These are phyloP conservation scores for Trichocladium uniseriatum DNA, from an alignment of 495 filamentous ascomycete genomes.

Conservation along the genomic window DNA sequence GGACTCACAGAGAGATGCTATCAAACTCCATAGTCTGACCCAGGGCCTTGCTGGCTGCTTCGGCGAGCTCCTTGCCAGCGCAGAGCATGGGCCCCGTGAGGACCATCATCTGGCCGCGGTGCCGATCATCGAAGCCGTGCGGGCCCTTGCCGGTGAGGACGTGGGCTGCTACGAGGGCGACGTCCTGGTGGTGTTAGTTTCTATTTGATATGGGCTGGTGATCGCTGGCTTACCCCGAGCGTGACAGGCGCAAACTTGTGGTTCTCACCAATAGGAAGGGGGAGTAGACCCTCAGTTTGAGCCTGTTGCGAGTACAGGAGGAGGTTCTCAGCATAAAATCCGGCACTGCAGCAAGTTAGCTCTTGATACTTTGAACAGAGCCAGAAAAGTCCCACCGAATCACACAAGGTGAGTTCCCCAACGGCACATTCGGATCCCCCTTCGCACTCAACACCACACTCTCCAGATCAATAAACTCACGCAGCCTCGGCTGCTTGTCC, in stretches of 20 bases:
- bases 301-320: conserved; percentile 42
- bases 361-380: no score
- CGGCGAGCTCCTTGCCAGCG: conserved; percentile 44
- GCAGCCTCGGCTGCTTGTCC: conserved; percentile 41
- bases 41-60: conserved; percentile 40
- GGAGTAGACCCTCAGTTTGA: conserved; percentile 36
- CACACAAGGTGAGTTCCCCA: conserved; percentile 41
- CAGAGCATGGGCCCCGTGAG: conserved; percentile 48
- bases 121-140: conserved; percentile 46
- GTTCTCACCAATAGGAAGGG: conserved; percentile 39
- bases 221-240: conserved; percentile 28
- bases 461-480: conserved; percentile 50
- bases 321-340: conserved; percentile 52
- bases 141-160: conserved; percentile 42
- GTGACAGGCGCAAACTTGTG: conserved; percentile 50
- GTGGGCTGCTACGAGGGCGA: conserved; percentile 43
- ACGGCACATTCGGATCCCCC: conserved; percentile 32
- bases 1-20: conserved; percentile 42
- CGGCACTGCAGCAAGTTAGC: conserved; percentile 28
- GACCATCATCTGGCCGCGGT: conserved; percentile 48
- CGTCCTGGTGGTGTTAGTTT: conserved; percentile 26
- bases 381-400: conserved; percentile 41
- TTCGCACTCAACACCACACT: conserved; percentile 35
- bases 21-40: conserved; percentile 44
- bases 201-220: no score